These are phyloP conservation scores for Eugenia klotzschiana DNA, from an alignment of 441 rosid genomes.

Conservation along the genomic window DNA sequence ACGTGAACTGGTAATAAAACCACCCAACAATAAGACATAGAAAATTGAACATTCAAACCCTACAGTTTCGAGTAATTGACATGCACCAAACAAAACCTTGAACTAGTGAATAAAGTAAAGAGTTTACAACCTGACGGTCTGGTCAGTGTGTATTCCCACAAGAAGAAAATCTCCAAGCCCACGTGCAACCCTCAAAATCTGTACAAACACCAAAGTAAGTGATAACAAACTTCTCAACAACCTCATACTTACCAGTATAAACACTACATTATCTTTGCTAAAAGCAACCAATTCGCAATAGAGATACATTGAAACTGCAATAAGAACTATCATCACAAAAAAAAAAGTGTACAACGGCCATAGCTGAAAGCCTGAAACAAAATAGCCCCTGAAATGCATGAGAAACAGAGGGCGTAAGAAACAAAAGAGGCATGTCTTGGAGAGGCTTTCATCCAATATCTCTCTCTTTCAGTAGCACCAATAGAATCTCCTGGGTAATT, in stretches of 20 bases:
- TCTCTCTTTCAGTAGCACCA: background rate
- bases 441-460: background rate
- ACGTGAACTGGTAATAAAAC: background rate
- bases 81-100: background rate
- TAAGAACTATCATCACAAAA: background rate
- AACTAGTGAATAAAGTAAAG: background rate
- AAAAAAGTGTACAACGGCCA: background rate
- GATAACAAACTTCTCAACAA: background rate
- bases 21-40: background rate
- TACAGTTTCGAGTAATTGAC: background rate
- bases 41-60: background rate
- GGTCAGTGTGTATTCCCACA: slow-evolving; percentile 59
- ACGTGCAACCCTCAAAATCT: slow-evolving; percentile 55
- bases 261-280: background rate
- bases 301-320: background rate
- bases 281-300: background rate
- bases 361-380: background rate
- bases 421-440: background rate
- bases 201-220: background rate
- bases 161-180: slow-evolving; percentile 69
- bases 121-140: slow-evolving; percentile 34
- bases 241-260: background rate
- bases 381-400: background rate
- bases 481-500: background rate
- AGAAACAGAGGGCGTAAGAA: background rate